Evolutionary conservation across 495 filamentous ascomycete genomes (phyloP), one percentile per base, ranked within the genome.

Genomic region (Neurospora tetraspora): DNA sequence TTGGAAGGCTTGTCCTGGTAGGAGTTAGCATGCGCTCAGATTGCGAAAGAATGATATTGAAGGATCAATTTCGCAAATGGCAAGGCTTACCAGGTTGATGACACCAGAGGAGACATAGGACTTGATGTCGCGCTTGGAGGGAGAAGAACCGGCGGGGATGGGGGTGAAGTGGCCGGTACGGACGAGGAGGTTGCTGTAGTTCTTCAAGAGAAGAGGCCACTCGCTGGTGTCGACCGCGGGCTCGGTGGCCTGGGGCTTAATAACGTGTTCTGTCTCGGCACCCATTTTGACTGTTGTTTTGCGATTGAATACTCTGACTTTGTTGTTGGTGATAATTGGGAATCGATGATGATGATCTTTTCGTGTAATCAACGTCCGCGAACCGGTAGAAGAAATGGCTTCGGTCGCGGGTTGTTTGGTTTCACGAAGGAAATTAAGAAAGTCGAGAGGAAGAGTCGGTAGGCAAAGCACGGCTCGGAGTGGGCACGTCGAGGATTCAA

Each of bases 61-160:
- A 70, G 38, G 7, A 65, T 65, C 53, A 65, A 9, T 34, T 16
- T 36, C 27, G 20, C 65, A 14, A 39, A 72, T 14, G 34, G 39
- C 8, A 20, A 74, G 7, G 39, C 74, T 34, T 12, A 75, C 74
- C 70, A 81, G 71, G 83, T 98, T 98, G 85, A 99, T 98, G 38
- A 98, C 96, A 82, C 96, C 96, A 74, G 92, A 96, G 81, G 91
- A 93, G 77, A 99, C 90, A 82, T 97, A 99, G 61, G 91, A 92
- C 85, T 97, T 97, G 77, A 99, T 87, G 78, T 97, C 94, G 82
- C 96, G 93, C 81, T 91, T 94, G 76, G 92, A 85, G 38, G 96
- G 96, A 42, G 91, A 87, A 78, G 89, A 94, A 72, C 96, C 96
- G 80, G 89, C 88, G 74, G 94, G 93, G 73, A 98, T 97, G 37